These are phyloP conservation scores for Lactifluus subvellereus DNA, from an alignment of 768 basidiomycete genomes.

Conservation along the genomic window DNA sequence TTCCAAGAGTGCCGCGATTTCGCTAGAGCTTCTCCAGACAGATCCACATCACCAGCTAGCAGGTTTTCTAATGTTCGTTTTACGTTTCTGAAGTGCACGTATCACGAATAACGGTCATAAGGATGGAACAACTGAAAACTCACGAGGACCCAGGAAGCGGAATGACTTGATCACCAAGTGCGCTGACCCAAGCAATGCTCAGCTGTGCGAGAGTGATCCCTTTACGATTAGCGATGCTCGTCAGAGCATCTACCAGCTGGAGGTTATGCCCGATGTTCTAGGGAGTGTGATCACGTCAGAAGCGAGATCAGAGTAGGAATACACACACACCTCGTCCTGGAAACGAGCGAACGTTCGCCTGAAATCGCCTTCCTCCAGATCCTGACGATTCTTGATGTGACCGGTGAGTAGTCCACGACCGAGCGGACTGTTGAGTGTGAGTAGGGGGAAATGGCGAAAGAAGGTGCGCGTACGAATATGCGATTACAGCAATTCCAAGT, in stretches of 20 bases:
- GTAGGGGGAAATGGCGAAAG: neutral
- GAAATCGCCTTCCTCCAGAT: constrained; percentile 36
- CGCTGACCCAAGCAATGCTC: constrained; percentile 36
- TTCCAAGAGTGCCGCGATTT: constrained; percentile 37
- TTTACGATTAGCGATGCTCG: constrained; percentile 38
- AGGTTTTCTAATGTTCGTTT: constrained; percentile 41
- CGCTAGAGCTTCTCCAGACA: constrained; percentile 33
- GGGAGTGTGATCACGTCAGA: constrained; percentile 9
- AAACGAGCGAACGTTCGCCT: constrained; percentile 31
- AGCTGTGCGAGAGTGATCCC: constrained; percentile 38
- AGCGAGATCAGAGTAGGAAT: constrained; percentile 4
- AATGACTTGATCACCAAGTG: constrained; percentile 36
- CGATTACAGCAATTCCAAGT: constrained; percentile 49
- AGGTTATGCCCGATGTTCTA: constrained; percentile 39
- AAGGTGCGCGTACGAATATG: constrained; percentile 41
- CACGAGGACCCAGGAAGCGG: constrained; percentile 45
- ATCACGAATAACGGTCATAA: too few species aligned
- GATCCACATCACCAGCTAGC: constrained; percentile 35
- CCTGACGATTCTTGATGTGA: constrained; percentile 35
- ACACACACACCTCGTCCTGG: constrained; percentile 31
- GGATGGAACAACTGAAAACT: constrained; percentile 14
- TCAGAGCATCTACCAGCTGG: constrained; percentile 37
- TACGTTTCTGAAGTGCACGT: constrained; percentile 29
- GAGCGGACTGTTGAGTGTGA: constrained; percentile 38
- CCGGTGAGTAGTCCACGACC: constrained; percentile 51